Base-by-base conservation (phyloP, 2,329 filamentous ascomycete species). In the Aspergillus calidoustus region DNA sequence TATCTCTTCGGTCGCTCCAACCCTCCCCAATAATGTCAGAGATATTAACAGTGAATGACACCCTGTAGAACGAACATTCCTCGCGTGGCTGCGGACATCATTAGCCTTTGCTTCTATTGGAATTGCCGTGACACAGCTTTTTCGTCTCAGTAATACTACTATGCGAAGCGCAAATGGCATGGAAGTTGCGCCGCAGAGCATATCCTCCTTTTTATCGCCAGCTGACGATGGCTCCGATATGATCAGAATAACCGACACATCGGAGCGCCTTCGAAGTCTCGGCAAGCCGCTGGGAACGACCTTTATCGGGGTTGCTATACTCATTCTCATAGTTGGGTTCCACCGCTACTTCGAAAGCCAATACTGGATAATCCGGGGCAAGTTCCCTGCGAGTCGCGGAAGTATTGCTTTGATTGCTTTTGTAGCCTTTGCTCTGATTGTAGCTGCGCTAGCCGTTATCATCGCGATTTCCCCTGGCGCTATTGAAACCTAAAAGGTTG, bases 291-390 rank as follows among this genome's bases (percentile, higher is more conserved):
- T 87, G n/a, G 87, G 87, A 46, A 86, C 86, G 0, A 89, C 87
- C 1, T 89, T 89, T 64, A 80, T 89, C 56, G 86, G 79, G 3
- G 84, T 89, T 44, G 80, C 83, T 3, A 86, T 89, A 46, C 65
- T 89, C 7, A 83, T 89, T 51, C 78, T 89, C 2, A 71, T 86
- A 25, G 80, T 89, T 31, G 87, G 87, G 3, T 88, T 89, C 67
- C 87, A 89, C 70, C 80, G 87, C 48, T 89, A 88, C 68, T 89
- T 89, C 68, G 87, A 89, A 69, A 83, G 84, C 47, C 87, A 89
- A 75, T 86, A 89, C 71, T 89, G 88, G 80, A 86, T 89, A 59
- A 85, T 89, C 25, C 76, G 86, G 3, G 87, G 87, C 56, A 89
- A 89, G 71, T 89, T 89, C 60, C 87, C 87, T 0, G 87, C 87